Evolutionary conservation across 179 eudicot species (phyloP).

Genomic region (Corrigiola litoralis): DNA sequence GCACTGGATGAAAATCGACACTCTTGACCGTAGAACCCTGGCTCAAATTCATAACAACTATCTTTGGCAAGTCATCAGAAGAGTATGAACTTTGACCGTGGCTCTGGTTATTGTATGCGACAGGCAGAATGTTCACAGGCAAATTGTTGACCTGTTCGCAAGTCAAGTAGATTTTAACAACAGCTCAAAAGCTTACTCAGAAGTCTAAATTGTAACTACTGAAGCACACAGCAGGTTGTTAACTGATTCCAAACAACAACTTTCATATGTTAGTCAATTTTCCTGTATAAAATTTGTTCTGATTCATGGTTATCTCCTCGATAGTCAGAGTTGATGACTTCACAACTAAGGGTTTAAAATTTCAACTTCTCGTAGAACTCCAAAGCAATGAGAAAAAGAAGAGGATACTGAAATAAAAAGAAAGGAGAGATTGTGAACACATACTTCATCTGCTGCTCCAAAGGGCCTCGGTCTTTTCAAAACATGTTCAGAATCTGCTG

Average conservation of each 20-base stretch:
- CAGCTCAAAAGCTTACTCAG: background rate
- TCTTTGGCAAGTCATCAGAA: slow-evolving; percentile 71
- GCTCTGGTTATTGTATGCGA: slow-evolving; percentile 54
- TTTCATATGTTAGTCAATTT: too few relatives aligned
- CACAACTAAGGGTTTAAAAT: too few relatives aligned
- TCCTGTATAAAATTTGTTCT: too few relatives aligned
- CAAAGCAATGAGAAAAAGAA: background rate
- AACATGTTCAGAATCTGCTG: slow-evolving; percentile 80
- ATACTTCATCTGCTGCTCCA: slow-evolving; percentile 71
- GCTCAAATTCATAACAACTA: slow-evolving; percentile 53
- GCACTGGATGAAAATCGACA: slow-evolving; percentile 85
- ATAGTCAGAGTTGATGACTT: too few relatives aligned
- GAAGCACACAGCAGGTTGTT: background rate
- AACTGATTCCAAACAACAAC: background rate
- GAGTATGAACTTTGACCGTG: slow-evolving; percentile 76
- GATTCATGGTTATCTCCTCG: too few relatives aligned
- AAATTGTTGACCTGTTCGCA: slow-evolving; percentile 53
- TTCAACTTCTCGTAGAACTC: background rate
- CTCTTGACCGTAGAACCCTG: slow-evolving; percentile 79
- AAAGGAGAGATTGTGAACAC: slow-evolving; percentile 21
- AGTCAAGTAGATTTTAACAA: slow-evolving; percentile 16
- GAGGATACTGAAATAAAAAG: background rate
- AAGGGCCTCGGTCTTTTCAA: slow-evolving; percentile 71
- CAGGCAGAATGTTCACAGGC: slow-evolving; percentile 72
- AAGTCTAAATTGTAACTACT: background rate